Evolutionary conservation across 306 rosid genomes (phyloP).

Genomic region (Cucumis hystrix): DNA sequence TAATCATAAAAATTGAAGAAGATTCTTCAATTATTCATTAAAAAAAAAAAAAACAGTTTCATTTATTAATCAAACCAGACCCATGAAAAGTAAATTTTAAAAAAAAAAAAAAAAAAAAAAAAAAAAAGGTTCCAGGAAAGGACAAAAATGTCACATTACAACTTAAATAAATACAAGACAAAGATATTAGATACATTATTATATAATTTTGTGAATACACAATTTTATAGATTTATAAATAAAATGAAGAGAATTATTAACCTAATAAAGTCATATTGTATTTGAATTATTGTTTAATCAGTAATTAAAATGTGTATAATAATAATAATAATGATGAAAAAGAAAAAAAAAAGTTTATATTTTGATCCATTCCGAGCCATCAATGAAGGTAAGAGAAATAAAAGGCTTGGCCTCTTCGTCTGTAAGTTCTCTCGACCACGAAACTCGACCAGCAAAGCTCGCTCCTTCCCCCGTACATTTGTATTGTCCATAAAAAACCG

Average conservation of each 20-base stretch:
- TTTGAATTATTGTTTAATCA: neutral
- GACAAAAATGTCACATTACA: neutral
- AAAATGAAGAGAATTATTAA: neutral
- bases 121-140: neutral
- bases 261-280: neutral
- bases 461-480: slow-evolving; percentile 88
- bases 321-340: neutral
- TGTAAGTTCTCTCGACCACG: slow-evolving; percentile 92
- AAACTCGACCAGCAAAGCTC: slow-evolving; percentile 73
- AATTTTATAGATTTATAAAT: neutral
- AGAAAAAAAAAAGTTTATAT: slow-evolving; percentile 5
- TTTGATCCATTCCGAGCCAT: slow-evolving; percentile 81
- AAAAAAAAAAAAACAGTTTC: neutral
- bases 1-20: neutral
- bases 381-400: slow-evolving; percentile 68
- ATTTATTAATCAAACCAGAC: neutral
- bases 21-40: neutral
- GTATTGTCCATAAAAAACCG: slow-evolving; percentile 94
- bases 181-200: neutral
- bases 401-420: slow-evolving; percentile 88
- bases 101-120: neutral
- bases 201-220: neutral
- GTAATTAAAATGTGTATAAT: neutral
- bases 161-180: neutral
- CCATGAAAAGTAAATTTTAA: neutral